Conservation (phyloP, 805 yeast species). For the Pichia eremophila region DNA sequence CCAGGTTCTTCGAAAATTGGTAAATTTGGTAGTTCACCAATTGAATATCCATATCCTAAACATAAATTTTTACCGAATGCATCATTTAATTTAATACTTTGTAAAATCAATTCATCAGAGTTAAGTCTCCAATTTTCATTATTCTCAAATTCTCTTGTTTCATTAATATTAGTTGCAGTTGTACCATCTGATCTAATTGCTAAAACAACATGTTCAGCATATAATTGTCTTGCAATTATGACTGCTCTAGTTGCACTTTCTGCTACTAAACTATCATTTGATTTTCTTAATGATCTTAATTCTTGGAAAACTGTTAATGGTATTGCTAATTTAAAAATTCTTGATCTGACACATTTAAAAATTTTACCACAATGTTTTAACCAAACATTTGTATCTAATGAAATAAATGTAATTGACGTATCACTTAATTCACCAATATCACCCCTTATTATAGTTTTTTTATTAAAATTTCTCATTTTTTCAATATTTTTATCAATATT, state of each 20-base stretch:
- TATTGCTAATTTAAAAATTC: slow-evolving; percentile 49
- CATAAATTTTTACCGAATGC: slow-evolving; percentile 22
- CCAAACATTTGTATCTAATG: slow-evolving; percentile 76
- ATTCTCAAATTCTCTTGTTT: slow-evolving; percentile 64
- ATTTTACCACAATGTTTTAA: slow-evolving; percentile 70
- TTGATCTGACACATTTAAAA: slow-evolving; percentile 56
- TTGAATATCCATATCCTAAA: slow-evolving; percentile 18
- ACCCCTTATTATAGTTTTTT: slow-evolving; percentile 25
- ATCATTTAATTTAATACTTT: slow-evolving; percentile 32
- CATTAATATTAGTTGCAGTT: slow-evolving; percentile 57
- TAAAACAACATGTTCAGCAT: slow-evolving; percentile 42
- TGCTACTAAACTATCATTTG: slow-evolving; percentile 62
- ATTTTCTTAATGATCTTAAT: slow-evolving; percentile 57
- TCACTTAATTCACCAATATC: slow-evolving; percentile 51
- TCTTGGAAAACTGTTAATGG: slow-evolving; percentile 77
- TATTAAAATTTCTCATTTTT: too few species aligned
- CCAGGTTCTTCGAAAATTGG: slow-evolving; percentile 8
- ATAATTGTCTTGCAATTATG: slow-evolving; percentile 60
- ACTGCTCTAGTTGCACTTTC: slow-evolving; percentile 79
- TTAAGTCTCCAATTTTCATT: slow-evolving; percentile 64
- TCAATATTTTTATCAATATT: too few species aligned
- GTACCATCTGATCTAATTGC: slow-evolving; percentile 66
- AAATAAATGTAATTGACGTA: slow-evolving; percentile 44
- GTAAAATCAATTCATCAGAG: slow-evolving; percentile 61
- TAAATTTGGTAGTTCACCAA: slow-evolving; percentile 9